A percentile compares a stretch with the other conserved stretches of the same genome.
phyloP scores from a whole-genome alignment of 2,329 filamentous ascomycete species.

The Pyricularia pennisetigena region DNA sequence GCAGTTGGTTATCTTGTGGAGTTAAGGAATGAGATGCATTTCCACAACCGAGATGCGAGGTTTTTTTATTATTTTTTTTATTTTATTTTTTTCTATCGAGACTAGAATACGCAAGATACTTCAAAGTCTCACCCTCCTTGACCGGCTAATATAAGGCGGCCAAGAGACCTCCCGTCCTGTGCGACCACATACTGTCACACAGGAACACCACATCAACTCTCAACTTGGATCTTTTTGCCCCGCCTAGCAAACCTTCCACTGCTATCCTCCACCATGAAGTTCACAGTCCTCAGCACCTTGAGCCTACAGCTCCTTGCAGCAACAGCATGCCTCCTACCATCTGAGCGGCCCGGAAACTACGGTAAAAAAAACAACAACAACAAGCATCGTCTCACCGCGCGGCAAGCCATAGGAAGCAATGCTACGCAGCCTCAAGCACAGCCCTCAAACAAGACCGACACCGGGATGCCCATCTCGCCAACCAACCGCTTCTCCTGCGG shows the following conservation, averaged over 20 bases:
- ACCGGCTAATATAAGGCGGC: neutral
- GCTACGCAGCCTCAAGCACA: neutral
- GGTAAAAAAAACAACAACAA: neutral
- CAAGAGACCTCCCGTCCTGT: neutral
- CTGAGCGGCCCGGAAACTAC: neutral
- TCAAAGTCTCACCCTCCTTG: neutral
- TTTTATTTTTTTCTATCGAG: too few species aligned
- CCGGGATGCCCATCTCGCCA: conserved; percentile 3
- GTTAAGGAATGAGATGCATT: neutral
- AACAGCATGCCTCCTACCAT: neutral
- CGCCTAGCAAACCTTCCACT: neutral
- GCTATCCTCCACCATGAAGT: neutral
- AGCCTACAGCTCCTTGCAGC: neutral
- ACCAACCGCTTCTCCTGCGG: conserved; percentile 2
- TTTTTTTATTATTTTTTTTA: too few species aligned
- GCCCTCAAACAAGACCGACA: neutral
- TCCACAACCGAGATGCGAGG: neutral
- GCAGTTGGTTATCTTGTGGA: neutral
- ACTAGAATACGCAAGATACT: neutral
- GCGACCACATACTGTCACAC: neutral
- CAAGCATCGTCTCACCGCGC: neutral
- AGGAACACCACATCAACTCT: neutral
- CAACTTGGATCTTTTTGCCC: neutral
- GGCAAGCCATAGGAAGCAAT: neutral
- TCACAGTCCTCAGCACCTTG: neutral